These are phyloP conservation scores for Pachysandra terminalis DNA, from an alignment of 164 flowering plant species.

Conservation along the genomic window DNA sequence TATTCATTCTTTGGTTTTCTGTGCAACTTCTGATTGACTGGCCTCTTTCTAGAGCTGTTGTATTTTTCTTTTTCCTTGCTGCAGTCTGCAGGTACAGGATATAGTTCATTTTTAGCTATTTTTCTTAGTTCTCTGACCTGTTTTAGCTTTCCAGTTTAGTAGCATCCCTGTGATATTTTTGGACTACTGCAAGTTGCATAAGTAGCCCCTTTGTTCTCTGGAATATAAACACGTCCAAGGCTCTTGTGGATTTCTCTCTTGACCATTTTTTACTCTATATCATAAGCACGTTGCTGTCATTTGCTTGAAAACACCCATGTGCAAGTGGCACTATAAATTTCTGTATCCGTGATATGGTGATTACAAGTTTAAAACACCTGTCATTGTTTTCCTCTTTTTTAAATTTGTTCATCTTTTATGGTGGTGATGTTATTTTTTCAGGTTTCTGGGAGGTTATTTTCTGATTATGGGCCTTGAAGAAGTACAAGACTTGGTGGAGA, in stretches of 20 bases:
- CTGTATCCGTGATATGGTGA: not conserved
- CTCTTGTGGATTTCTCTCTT: too few species aligned
- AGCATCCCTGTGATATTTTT: conserved; percentile 14
- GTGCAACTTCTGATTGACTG: not conserved
- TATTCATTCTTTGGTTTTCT: too few species aligned
- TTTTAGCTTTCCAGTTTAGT: not conserved
- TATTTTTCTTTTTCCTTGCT: not conserved
- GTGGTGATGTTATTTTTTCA: conserved; percentile 1
- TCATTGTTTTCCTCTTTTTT: not conserved
- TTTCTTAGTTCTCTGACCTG: conserved; percentile 2
- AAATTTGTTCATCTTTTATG: not conserved
- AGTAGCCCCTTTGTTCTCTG: not conserved
- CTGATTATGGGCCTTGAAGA: conserved; percentile 91
- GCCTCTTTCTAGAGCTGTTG: conserved; percentile 2
- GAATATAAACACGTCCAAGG: too few species aligned
- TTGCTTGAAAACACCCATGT: too few species aligned
- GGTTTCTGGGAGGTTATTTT: conserved; percentile 92
- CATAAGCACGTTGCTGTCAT: too few species aligned
- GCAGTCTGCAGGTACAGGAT: not conserved
- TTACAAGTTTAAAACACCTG: not conserved
- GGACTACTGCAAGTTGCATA: conserved; percentile 19
- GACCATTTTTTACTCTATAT: too few species aligned
- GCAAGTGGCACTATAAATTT: too few species aligned
- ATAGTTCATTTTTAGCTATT: conserved; percentile 6
- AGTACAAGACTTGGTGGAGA: conserved; percentile 89